Conservation (phyloP, 1,284 basidiomycete species). For the Anthracocystis panici-leucophaei region DNA sequence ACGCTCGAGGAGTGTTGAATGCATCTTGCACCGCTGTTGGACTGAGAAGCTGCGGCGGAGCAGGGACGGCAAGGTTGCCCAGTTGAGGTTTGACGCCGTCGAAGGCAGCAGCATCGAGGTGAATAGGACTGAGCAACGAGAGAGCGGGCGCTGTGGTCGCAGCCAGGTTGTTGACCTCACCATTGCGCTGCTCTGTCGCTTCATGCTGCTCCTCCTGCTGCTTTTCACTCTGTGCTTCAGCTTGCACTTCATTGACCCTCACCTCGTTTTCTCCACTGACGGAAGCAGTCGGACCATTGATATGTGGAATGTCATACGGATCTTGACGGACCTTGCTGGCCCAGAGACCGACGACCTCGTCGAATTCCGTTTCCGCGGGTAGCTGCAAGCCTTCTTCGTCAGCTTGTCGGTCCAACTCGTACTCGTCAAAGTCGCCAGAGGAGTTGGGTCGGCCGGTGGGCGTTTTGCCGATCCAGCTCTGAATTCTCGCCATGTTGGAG, state of each 20-base stretch:
- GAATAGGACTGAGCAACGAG: constrained; percentile 58
- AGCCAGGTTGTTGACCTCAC: constrained; percentile 5
- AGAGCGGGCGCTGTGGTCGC: constrained; percentile 17
- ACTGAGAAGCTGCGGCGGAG: constrained; percentile 32
- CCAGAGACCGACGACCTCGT: constrained; percentile 47
- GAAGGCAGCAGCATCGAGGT: constrained; percentile 47
- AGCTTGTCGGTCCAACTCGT: constrained; percentile 6
- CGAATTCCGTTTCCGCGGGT: constrained; percentile 26
- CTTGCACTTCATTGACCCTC: neutral
- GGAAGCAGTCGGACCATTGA: constrained; percentile 19
- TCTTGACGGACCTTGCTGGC: constrained; percentile 30
- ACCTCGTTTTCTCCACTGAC: constrained; percentile 6
- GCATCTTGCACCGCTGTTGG: constrained; percentile 25
- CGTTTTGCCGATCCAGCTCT: constrained; percentile 50
- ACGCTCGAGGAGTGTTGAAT: constrained; percentile 22
- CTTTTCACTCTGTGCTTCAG: neutral
- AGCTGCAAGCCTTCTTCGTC: constrained; percentile 12
- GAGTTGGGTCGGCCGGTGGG: constrained; percentile 24
- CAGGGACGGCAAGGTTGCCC: constrained; percentile 24
- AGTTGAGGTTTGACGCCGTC: constrained; percentile 39
- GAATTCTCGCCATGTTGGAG: constrained; percentile 39
- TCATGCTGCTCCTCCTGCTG: neutral
- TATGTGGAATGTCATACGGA: constrained; percentile 20
- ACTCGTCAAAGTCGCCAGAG: constrained; percentile 23
- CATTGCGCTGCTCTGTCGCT: neutral